phyloP scores from a whole-genome alignment of 2,329 filamentous ascomycete genomes.

The Trichoderma afroharzianum region DNA sequence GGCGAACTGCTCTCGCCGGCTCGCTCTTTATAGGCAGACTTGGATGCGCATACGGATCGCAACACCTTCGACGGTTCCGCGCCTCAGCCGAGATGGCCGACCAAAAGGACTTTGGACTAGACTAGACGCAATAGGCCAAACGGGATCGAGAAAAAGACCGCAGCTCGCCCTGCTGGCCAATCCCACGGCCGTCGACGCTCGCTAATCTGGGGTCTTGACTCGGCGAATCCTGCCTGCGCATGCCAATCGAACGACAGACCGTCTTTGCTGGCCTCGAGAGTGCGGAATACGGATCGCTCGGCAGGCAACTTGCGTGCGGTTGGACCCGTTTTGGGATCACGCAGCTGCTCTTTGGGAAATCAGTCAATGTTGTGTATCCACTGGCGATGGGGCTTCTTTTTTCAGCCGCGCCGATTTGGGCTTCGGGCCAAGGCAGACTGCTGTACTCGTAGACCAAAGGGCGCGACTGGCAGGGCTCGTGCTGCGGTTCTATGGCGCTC shows the following conservation, averaged over 20 bases:
- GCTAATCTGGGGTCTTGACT: constrained; percentile 4
- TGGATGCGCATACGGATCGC: not conserved
- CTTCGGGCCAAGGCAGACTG: constrained; percentile 1
- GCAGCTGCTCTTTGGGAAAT: not conserved
- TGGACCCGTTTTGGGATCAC: not conserved
- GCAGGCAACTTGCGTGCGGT: not conserved
- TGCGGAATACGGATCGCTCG: constrained; percentile 16
- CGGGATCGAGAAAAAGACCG: not conserved
- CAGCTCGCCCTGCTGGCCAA: not conserved
- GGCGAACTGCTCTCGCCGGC: not conserved
- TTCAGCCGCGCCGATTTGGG: constrained; percentile 1
- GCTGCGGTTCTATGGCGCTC: not conserved
- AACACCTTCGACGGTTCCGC: not conserved
- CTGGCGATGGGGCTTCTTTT: not conserved
- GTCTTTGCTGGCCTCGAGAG: not conserved
- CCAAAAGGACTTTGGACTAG: not conserved
- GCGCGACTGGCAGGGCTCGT: not conserved
- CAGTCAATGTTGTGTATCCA: not conserved
- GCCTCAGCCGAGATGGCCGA: not conserved
- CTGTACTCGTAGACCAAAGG: not conserved
- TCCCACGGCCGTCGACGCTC: not conserved
- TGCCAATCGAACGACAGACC: not conserved
- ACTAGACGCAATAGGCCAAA: not conserved
- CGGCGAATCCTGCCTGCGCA: not conserved
- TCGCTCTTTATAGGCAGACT: not conserved